Conservation (phyloP, 2,329 filamentous ascomycete genomes). For the Aspergillus clavatus region DNA sequence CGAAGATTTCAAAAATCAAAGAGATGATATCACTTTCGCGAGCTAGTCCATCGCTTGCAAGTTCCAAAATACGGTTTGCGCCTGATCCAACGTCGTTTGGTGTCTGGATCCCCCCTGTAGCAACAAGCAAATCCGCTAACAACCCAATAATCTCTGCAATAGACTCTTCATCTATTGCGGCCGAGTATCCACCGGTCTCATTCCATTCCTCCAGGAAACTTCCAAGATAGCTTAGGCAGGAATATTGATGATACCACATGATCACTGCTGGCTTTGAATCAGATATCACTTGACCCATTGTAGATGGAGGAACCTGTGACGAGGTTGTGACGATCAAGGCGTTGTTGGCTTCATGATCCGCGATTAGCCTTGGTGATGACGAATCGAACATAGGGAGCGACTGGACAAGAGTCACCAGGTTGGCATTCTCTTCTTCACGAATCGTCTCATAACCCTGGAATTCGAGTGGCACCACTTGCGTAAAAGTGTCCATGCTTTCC, state of each 20-base stretch:
- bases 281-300: slow-evolving; percentile 61
- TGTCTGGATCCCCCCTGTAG: slow-evolving; percentile 23
- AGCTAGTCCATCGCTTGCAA: slow-evolving; percentile 47
- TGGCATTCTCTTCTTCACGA: slow-evolving; percentile 80
- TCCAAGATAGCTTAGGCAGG: slow-evolving; percentile 72
- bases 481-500: slow-evolving; percentile 66
- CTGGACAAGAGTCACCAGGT: slow-evolving; percentile 63
- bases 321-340: slow-evolving; percentile 33
- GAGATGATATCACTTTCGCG: slow-evolving; percentile 64
- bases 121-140: slow-evolving; percentile 64
- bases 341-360: slow-evolving; percentile 22
- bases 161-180: slow-evolving; percentile 55
- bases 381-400: slow-evolving; percentile 49
- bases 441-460: slow-evolving; percentile 74
- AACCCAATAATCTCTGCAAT: slow-evolving; percentile 70
- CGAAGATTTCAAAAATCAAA: slow-evolving; percentile 79
- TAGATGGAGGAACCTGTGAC: slow-evolving; percentile 35
- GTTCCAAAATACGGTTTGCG: slow-evolving; percentile 44
- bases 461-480: slow-evolving; percentile 65
- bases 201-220: slow-evolving; percentile 54
- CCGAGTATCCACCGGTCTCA: slow-evolving; percentile 47
- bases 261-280: slow-evolving; percentile 72
- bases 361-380: slow-evolving; percentile 20
- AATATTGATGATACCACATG: slow-evolving; percentile 71
- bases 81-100: slow-evolving; percentile 33